Base-by-base conservation (phyloP, 768 basidiomycete species). In the Mycena capillaripes region DNA sequence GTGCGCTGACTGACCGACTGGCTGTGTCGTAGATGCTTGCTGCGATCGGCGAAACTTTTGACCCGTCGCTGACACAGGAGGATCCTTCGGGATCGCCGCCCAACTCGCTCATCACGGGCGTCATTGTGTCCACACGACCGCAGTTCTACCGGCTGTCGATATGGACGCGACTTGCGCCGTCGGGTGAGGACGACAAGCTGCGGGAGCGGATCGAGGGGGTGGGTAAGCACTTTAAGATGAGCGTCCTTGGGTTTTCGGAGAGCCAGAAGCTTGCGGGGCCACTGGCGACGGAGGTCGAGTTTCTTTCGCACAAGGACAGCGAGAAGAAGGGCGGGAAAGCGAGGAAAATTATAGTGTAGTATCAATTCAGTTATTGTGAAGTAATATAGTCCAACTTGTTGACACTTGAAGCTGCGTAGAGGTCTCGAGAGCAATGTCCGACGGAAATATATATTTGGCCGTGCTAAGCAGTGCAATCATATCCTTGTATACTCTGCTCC, bases 1-100 rank as follows among this genome's bases (percentile, higher is more conserved):
- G 23, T 50, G 66, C 25, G 44, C 34, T 69, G 56, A 69, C 70
- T 69, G 23, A 55, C 64, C n/a, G n/a, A n/a, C n/a, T 38, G 44
- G 30, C 69, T 55, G 64, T 48, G 53, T 65, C 69, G 48, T 82
- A 99, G 98, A 98, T 99, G 97, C 91, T 99, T 69, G 98, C 98
- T 71, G 98, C 97, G 53, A 99, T 99, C 75, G 98, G 98, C 63
- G 98, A 99, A 84, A 99, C 97, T 0, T 98, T 98, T 81, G 98
- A 99, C 82, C 96, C 97, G 19, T 89, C 92, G 64, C 88, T 95
- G 57, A 88, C 91, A 27, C 79, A 79, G 69, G 78, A 83, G 55
- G 89, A 85, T 75, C 82, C 77, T 23, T 80, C 80, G 72, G 87
- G 83, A 53, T 81, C 82, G 21, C 86, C 84, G 46, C 85, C 85